Base-by-base conservation (phyloP, 2,329 filamentous ascomycete genomes). In the Cladophialophora chaetospira region DNA sequence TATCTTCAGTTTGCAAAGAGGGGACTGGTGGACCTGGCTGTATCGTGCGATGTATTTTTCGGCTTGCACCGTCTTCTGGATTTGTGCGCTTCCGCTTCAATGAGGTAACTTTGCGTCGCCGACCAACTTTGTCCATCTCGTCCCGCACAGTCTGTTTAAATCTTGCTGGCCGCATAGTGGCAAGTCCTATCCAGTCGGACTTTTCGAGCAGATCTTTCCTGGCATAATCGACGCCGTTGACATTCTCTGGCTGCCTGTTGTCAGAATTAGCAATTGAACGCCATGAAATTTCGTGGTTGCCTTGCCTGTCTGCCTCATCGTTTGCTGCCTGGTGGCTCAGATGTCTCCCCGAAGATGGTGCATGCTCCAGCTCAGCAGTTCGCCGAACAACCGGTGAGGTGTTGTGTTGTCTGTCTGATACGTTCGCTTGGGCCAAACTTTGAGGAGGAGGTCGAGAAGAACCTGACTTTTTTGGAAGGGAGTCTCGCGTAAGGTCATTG, bases 21-120 rank as follows among this genome's bases (percentile, higher is more conserved):
- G n/a, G 23, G 65, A 48, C 65, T 62, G 15, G 67, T 65, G 15
- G 45, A 55, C 31, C 67, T 66, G 21, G 66, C 60, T n/a, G 70
- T 51, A 8, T 63, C 35, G 11, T 60, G 56, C 28, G 63, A 53
- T 8, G 26, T 9, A 5, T 8, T 4, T 26, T 28, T 8, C n/a
- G 48, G 3, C 21, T 13, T 13, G n/a, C 23, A 21, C 15, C 10
- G 13, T 43, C 43, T 17, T n/a, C 19, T 8, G 35, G 19, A n/a
- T 28, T 29, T 13, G 23, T 8, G 13, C 3, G 13, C 43, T 13
- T 15, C 15, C 31, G 13, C 33, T 8, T 44, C 31, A 31, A 8
- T 21, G 13, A 21, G 48, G 15, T 25, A 9, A 19, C 28, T 21
- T 43, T 55, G 19, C 45, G 52, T 47, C 25, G 52, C 23, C 44